Percentiles rank a stretch among this genome's conserved stretches.
Conservation (phyloP, 139 green algal genomes). For the Tetradesmus obliquus region DNA sequence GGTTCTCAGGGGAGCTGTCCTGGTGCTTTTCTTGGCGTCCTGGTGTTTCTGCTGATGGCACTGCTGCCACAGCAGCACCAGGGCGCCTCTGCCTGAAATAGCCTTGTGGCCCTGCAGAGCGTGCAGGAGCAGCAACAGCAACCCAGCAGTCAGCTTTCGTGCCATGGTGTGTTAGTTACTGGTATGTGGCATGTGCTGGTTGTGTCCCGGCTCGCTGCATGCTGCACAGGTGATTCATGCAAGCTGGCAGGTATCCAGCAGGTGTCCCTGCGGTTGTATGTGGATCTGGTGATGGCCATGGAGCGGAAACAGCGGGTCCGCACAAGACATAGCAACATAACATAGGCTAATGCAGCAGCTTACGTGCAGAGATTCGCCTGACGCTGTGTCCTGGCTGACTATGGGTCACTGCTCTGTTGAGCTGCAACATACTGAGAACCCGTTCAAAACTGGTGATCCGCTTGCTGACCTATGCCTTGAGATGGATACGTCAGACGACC, state of each 20-base stretch:
- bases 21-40: not conserved
- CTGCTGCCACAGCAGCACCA: not conserved
- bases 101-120: not conserved
- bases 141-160: not conserved
- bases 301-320: not conserved
- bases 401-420: not conserved
- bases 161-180: no score
- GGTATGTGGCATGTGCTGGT: no score
- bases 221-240: not conserved
- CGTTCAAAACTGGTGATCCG: no score
- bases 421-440: not conserved
- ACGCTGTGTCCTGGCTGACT: not conserved
- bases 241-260: not conserved
- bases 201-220: not conserved
- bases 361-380: not conserved
- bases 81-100: not conserved
- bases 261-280: not conserved
- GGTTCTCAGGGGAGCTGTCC: no score
- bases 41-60: not conserved
- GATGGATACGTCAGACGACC: no score
- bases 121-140: conserved; percentile 7
- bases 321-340: not conserved
- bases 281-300: not conserved
- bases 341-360: not conserved
- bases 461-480: no score